Evolutionary conservation across 2,329 filamentous ascomycete genomes (phyloP), one percentile per base, ranked within the genome.

Genomic region (Metarhizium humberi): DNA sequence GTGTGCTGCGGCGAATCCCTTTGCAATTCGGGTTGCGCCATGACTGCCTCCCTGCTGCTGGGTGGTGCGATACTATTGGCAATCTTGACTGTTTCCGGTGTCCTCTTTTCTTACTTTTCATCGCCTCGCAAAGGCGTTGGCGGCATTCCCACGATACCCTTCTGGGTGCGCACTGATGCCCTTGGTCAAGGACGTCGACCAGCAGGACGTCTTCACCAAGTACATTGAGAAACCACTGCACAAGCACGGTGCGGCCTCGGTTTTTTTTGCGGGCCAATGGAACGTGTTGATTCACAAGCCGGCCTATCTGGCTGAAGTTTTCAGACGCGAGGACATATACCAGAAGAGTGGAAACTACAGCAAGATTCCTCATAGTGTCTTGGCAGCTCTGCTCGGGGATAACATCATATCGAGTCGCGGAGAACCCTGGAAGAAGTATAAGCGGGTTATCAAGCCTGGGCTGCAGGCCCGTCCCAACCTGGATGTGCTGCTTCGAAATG

Each of bases 201-300:
- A 76, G 61, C 66, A 69, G 4, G 67, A 74, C 16, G 67, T 72
- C 6, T 76, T 72, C 59, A 61, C 59, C 13, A 56, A 62, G 52
- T 73, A 75, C 59, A 67, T 76, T 47, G 66, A 71, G 42, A 60
- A 64, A 53, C 72, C 71, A 2, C 61, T 74, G 6, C 63, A 64
- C 10, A 64, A 63, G n/a, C 67, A 72, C 49, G 72, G 76, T 4
- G 76, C 75, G 1, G 76, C 78, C 18, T 72, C 76, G 55, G 64
- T 78, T 32, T 78, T 75, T 65, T 77, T 77, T 38, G 75, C 71
- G 1, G 74, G 73, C 0, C 70, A 69, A 45, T 79, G 77, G 77
- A 77, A 75, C 50, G 65, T 79, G 3, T 63, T 79, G 11, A 71
- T 78, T 1, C 72, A 71, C 50, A 69, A 69, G 4, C 75, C 76